phyloP scores from a whole-genome alignment of 2,329 filamentous ascomycete genomes.

The Microcera coccophila region DNA sequence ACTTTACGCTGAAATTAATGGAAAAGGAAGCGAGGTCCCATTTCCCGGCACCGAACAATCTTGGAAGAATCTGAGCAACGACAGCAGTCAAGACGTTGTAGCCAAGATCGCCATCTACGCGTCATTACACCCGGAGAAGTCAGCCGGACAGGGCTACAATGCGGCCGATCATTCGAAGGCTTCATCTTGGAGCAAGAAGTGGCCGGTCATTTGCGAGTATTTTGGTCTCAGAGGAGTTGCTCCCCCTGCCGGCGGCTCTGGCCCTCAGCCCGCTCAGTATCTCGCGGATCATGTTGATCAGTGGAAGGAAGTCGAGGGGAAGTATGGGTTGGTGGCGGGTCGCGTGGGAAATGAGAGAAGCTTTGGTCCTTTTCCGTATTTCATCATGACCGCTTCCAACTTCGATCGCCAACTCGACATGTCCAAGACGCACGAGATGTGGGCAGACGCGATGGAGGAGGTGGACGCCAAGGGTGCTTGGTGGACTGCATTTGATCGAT shows the following conservation, averaged over 20 bases:
- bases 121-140: conserved; percentile 37
- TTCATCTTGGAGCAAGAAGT: conserved; percentile 40
- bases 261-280: conserved; percentile 30
- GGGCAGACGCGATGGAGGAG: conserved; percentile 29
- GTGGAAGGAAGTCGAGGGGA: conserved; percentile 32
- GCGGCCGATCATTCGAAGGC: conserved; percentile 37
- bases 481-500: conserved; percentile 33
- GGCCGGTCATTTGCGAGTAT: conserved; percentile 44
- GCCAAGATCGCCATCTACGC: conserved; percentile 41
- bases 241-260: conserved; percentile 26
- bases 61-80: conserved; percentile 32
- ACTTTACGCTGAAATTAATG: conserved; percentile 35
- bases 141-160: conserved; percentile 38
- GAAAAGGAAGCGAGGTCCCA: conserved; percentile 30
- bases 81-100: conserved; percentile 35
- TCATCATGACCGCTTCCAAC: conserved; percentile 34
- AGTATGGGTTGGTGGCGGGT: conserved; percentile 29
- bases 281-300: conserved; percentile 29
- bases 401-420: conserved; percentile 35
- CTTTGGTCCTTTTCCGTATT: conserved; percentile 28
- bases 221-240: conserved; percentile 42
- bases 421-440: conserved; percentile 29
- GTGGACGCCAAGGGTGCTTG: conserved; percentile 28
- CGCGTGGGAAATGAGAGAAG: conserved; percentile 31
- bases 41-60: conserved; percentile 36